Evolutionary conservation across 1,139 yeast species (phyloP).

Genomic region (Sugiyamaella neomexicana): DNA sequence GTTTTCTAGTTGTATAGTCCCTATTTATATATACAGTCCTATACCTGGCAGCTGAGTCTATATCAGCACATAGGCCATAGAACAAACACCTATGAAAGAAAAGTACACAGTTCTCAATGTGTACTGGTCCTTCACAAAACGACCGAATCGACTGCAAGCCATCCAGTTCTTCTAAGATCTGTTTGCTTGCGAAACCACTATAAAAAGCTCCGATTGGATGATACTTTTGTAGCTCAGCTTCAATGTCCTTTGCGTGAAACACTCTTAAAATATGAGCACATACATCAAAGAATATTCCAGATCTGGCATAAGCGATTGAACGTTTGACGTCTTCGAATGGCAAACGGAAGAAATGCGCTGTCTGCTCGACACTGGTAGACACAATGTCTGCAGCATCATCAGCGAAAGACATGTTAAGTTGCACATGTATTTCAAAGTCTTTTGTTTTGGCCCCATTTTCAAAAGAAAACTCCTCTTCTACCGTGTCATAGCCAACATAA

Average conservation of each 20-base stretch:
- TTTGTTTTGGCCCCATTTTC: slow-evolving; percentile 5
- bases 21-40: slow-evolving; percentile 5
- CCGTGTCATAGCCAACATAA: slow-evolving; percentile 13
- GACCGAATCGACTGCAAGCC: slow-evolving; percentile 5
- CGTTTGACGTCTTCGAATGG: neutral
- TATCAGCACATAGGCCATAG: slow-evolving; percentile 21
- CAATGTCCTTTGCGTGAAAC: slow-evolving; percentile 14
- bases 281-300: slow-evolving; percentile 20
- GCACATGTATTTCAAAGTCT: slow-evolving; percentile 16
- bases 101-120: slow-evolving; percentile 13
- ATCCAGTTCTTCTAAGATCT: slow-evolving; percentile 12
- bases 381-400: slow-evolving; percentile 3
- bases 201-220: slow-evolving; percentile 19
- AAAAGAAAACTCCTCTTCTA: slow-evolving; percentile 14
- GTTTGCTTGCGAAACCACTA: slow-evolving; percentile 14
- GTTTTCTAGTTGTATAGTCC: slow-evolving; percentile 4
- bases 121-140: slow-evolving; percentile 15
- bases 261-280: slow-evolving; percentile 17
- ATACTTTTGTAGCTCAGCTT: slow-evolving; percentile 13
- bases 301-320: neutral
- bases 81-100: slow-evolving; percentile 21
- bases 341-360: neutral
- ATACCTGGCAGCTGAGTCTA: slow-evolving; percentile 6
- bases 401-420: slow-evolving; percentile 14
- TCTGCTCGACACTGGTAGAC: neutral